phyloP scores from a whole-genome alignment of 441 rosid genomes.

The Populus hybrid region DNA sequence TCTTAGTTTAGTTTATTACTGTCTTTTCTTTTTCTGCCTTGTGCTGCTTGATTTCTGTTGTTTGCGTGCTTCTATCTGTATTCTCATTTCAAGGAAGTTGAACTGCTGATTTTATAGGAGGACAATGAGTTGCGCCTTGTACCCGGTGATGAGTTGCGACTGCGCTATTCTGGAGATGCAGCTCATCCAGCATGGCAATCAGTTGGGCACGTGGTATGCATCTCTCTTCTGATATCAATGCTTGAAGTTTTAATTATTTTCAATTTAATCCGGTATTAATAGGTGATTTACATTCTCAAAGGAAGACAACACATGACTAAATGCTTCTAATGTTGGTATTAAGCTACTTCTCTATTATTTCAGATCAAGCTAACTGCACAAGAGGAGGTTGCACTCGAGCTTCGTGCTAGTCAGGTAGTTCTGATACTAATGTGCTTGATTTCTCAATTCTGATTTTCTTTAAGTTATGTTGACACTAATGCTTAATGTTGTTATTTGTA shows the following conservation, averaged over 20 bases:
- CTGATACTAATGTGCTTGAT: constrained; percentile 8
- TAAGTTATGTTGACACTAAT: background rate
- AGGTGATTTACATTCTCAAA: background rate
- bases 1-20: background rate
- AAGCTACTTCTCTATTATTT: constrained; percentile 17
- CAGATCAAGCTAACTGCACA: constrained; percentile 97
- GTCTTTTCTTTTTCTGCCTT: background rate
- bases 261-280: background rate
- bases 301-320: background rate
- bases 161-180: constrained; percentile 97
- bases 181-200: constrained; percentile 98
- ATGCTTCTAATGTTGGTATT: background rate
- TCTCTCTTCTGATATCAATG: constrained; percentile 16
- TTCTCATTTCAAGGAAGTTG: constrained; percentile 10
- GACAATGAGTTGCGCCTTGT: constrained; percentile 97
- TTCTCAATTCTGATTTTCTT: background rate
- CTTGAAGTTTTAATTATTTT: constrained; percentile 11
- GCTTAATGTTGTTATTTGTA: constrained; percentile 17
- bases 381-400: constrained; percentile 99
- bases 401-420: constrained; percentile 91
- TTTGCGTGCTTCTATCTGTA: constrained; percentile 2
- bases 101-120: constrained; percentile 54
- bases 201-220: constrained; percentile 97
- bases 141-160: constrained; percentile 94
- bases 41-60: background rate